These are phyloP conservation scores for Tylopilus balloui DNA, from an alignment of 768 basidiomycete species.

Conservation along the genomic window DNA sequence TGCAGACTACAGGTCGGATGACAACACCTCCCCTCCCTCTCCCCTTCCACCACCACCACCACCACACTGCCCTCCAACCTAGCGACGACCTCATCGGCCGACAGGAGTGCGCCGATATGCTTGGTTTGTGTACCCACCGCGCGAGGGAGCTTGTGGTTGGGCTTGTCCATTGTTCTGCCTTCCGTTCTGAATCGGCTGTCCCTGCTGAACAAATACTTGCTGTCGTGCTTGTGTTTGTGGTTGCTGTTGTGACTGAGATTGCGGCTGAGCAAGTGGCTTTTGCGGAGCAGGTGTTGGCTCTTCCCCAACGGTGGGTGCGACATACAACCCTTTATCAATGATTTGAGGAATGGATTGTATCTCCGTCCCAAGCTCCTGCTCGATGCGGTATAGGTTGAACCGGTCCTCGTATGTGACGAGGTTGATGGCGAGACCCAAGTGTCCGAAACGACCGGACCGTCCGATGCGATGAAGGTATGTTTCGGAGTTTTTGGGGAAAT, in stretches of 20 bases:
- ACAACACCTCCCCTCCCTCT: constrained; percentile 2
- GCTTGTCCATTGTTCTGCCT: constrained; percentile 25
- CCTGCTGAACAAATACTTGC: constrained; percentile 23
- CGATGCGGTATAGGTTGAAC: constrained; percentile 96
- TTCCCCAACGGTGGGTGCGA: constrained; percentile 60
- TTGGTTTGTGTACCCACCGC: constrained; percentile 23
- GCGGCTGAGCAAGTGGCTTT: constrained; percentile 32
- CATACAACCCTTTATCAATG: constrained; percentile 91
- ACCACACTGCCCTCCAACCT: background rate
- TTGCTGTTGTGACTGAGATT: constrained; percentile 30
- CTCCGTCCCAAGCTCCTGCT: constrained; percentile 97
- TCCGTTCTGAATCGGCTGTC: constrained; percentile 24
- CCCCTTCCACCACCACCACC: background rate
- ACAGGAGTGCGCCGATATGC: constrained; percentile 29
- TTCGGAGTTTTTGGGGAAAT: constrained; percentile 98
- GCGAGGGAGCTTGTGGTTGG: constrained; percentile 21
- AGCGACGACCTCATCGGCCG: constrained; percentile 21
- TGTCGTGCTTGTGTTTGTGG: constrained; percentile 26
- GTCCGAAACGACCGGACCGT: constrained; percentile 95
- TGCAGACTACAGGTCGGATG: constrained; percentile 14
- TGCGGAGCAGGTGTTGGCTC: constrained; percentile 47
- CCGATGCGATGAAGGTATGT: constrained; percentile 99
- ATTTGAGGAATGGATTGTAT: constrained; percentile 90
- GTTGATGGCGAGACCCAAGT: constrained; percentile 95
- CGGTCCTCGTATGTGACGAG: constrained; percentile 97